A percentile compares a stretch with the other conserved stretches of the same genome.
Conservation (phyloP, 2,329 filamentous ascomycete genomes). For the Colletotrichum neosansevieriae region DNA sequence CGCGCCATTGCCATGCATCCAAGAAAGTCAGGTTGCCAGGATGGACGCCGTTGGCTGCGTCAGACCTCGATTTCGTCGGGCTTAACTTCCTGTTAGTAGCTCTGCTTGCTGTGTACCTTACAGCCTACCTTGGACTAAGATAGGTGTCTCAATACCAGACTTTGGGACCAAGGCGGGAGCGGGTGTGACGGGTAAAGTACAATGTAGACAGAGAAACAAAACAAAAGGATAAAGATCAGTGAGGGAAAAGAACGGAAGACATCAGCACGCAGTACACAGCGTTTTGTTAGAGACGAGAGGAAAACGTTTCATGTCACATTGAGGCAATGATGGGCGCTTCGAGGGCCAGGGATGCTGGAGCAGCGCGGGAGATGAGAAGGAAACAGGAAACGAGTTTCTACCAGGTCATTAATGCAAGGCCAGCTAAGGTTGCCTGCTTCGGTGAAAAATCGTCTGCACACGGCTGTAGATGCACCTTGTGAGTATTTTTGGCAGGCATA, state of each 20-base stretch:
- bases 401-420: not conserved
- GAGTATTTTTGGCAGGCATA: no score
- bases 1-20: not conserved
- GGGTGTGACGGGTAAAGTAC: not conserved
- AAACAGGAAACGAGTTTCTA: not conserved
- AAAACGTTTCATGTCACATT: slow-evolving; percentile 35
- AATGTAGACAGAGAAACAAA: not conserved
- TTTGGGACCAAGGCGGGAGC: not conserved
- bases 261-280: slow-evolving; percentile 2
- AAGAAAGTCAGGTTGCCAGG: not conserved
- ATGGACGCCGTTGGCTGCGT: not conserved
- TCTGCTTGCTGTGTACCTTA: not conserved
- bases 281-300: slow-evolving; percentile 22
- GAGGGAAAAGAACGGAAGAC: not conserved
- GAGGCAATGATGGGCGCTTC: slow-evolving; percentile 21
- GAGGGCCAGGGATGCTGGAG: slow-evolving; percentile 27
- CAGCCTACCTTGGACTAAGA: no score
- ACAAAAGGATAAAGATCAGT: not conserved
- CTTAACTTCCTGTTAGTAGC: not conserved
- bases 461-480: no score
- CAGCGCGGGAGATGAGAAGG: slow-evolving; percentile 4
- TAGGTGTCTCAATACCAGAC: not conserved
- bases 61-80: not conserved
- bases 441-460: not conserved
- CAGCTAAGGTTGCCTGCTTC: not conserved